Percentiles rank a stretch among this genome's conserved stretches.
These are phyloP conservation scores for Sporothrix pallida DNA, from an alignment of 2,329 filamentous ascomycete genomes.

Conservation along the genomic window DNA sequence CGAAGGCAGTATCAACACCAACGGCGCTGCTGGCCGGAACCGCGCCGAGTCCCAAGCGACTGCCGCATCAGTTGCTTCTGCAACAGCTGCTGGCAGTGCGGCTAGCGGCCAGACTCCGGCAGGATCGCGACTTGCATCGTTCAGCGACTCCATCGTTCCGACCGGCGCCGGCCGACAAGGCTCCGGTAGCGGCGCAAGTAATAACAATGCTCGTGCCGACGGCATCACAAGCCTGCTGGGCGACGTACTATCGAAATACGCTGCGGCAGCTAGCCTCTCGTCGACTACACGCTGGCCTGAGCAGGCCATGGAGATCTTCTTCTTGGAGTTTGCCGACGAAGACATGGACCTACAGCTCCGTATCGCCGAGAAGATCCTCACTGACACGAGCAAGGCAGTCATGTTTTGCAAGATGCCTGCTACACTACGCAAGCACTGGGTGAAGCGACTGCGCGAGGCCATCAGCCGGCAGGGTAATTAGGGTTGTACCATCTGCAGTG, in stretches of 20 bases:
- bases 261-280: constrained; percentile 42
- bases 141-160: not conserved
- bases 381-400: constrained; percentile 66
- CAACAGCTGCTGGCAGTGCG: not conserved
- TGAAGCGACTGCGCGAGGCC: constrained; percentile 57
- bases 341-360: constrained; percentile 64
- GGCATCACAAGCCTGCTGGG: constrained; percentile 46
- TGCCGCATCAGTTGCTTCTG: not conserved
- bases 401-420: constrained; percentile 67
- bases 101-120: not conserved
- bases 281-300: constrained; percentile 59
- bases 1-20: constrained; percentile 39
- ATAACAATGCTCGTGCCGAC: constrained; percentile 37
- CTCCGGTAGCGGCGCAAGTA: constrained; percentile 22
- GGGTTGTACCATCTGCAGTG: not conserved
- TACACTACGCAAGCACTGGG: constrained; percentile 60
- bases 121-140: not conserved
- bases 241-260: constrained; percentile 49
- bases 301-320: constrained; percentile 64
- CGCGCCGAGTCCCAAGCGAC: constrained; percentile 11
- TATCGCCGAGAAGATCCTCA: constrained; percentile 63
- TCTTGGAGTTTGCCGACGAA: constrained; percentile 62
- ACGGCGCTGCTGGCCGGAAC: constrained; percentile 28
- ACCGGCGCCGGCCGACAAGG: not conserved
- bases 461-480: constrained; percentile 43